Evolutionary conservation across 768 basidiomycete genomes (phyloP).

Genomic region (Boletus patriciae): DNA sequence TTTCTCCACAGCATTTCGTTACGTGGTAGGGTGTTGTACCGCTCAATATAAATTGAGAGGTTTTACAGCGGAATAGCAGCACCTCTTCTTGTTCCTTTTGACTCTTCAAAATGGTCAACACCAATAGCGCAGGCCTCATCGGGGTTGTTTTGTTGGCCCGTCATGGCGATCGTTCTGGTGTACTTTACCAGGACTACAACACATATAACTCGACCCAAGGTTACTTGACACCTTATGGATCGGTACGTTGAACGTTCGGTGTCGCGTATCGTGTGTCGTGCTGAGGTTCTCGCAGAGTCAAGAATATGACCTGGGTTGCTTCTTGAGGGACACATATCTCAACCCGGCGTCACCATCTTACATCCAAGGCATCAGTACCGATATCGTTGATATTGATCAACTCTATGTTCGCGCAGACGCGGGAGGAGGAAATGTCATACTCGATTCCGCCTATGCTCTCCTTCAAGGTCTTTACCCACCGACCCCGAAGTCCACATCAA

Average conservation of each 20-base stretch:
- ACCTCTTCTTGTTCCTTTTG: not conserved
- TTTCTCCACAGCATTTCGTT: no score
- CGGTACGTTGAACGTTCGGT: slow-evolving; percentile 45
- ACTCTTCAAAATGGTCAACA: slow-evolving; percentile 22
- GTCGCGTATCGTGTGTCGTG: not conserved
- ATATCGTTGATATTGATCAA: no score
- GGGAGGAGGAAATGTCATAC: slow-evolving; percentile 61
- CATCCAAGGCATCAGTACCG: no score
- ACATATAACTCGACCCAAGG: slow-evolving; percentile 65
- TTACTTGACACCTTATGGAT: slow-evolving; percentile 72
- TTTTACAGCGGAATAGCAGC: no score
- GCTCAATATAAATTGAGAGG: slow-evolving; percentile 9
- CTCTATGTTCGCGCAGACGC: no score
- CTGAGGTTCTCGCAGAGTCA: slow-evolving; percentile 5
- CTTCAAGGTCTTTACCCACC: slow-evolving; percentile 86
- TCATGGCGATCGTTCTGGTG: slow-evolving; percentile 66
- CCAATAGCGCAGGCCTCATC: slow-evolving; percentile 42
- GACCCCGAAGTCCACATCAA: slow-evolving; percentile 58
- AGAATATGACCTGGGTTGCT: no score
- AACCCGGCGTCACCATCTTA: no score
- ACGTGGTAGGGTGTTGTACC: no score
- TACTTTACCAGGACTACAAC: slow-evolving; percentile 69
- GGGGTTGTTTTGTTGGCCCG: slow-evolving; percentile 75
- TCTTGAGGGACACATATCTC: no score
- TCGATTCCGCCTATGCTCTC: slow-evolving; percentile 80